Percentiles rank a stretch among this genome's conserved stretches.
Evolutionary conservation across 768 basidiomycete genomes (phyloP).

Genomic region (Collybia sordida): DNA sequence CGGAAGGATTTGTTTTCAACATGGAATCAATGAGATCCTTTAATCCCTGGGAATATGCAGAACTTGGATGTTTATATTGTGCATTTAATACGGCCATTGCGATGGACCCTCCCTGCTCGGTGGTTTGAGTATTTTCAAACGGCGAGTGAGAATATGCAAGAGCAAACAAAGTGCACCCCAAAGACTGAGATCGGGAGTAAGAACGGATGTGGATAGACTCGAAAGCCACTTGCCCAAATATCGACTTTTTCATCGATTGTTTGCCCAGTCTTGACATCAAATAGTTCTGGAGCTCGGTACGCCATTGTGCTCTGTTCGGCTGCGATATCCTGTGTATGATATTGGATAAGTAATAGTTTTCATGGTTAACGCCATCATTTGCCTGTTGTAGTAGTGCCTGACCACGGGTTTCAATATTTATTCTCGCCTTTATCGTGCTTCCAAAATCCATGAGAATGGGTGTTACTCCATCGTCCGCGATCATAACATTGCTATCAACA

Average conservation of each 20-base stretch:
- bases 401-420: slow-evolving; percentile 77
- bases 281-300: slow-evolving; percentile 95
- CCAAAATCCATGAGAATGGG: slow-evolving; percentile 99
- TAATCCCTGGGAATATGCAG: slow-evolving; percentile 84
- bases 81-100: slow-evolving; percentile 97
- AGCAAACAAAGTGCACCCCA: slow-evolving; percentile 94
- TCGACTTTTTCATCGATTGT: slow-evolving; percentile 93
- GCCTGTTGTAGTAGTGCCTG: slow-evolving; percentile 91
- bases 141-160: slow-evolving; percentile 95
- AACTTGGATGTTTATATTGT: slow-evolving; percentile 85
- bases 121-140: slow-evolving; percentile 90
- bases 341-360: slow-evolving; percentile 1
- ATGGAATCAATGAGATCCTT: slow-evolving; percentile 80
- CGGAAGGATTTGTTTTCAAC: slow-evolving; percentile 79
- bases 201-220: background rate
- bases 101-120: slow-evolving; percentile 93
- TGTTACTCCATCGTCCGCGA: slow-evolving; percentile 82
- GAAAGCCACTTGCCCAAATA: slow-evolving; percentile 72
- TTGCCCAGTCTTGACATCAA: slow-evolving; percentile 92
- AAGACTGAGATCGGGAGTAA: slow-evolving; percentile 55
- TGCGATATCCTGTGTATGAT: slow-evolving; percentile 73
- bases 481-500: slow-evolving; percentile 84
- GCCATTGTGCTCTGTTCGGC: slow-evolving; percentile 99
- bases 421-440: slow-evolving; percentile 82
- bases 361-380: slow-evolving; percentile 9